Evolutionary conservation across 116 monocot species (phyloP), one percentile per base, ranked within the genome.

Genomic region (Iris pallida): DNA sequence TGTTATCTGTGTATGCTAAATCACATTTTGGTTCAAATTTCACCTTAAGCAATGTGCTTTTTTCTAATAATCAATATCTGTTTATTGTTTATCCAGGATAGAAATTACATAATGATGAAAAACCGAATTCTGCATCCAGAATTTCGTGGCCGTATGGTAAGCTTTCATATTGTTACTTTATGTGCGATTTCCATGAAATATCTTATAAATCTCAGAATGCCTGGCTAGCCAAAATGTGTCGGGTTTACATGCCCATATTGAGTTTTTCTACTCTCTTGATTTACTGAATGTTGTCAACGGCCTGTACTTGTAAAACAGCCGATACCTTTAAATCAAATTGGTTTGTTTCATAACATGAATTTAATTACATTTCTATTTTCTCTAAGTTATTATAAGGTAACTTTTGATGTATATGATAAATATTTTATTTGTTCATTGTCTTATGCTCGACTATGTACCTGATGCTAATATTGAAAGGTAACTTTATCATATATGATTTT

Each of bases 141-240:
- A 82, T 90, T 97, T 68, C 92, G 97, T 74, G 97, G 97, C 56
- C 93, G 97, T 17, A 90, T 97, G 97, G 97, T 92, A 88, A 74
- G 79, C 46, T 53, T 9, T 16, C 57, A 11, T 75, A 13, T 62
- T 6, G 10, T 61, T 71, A 47, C 64, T 47, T 14, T 5, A 5
- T 64, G 64, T 16, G 16, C 44, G 16, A 58, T 10, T 57, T 41
- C n/a, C 41, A 42, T 16, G 55, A 42, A 63, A 63, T 40, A 46
- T 63, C 63, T 63, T 19, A 47, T 45, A 45, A 12, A 4, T 44
- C 18, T 45, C 47, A 47, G 5, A 63, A 10, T 46, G 63, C 47
- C 18, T 63, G 45, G 8, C 40, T 12, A 42, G 30, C 8, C 15
- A 54, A 55, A 42, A 4, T 17, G 42, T 7, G 18, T 51, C 4